phyloP scores from a whole-genome alignment of 257 asterid species.

The Leptodermis oblonga region DNA sequence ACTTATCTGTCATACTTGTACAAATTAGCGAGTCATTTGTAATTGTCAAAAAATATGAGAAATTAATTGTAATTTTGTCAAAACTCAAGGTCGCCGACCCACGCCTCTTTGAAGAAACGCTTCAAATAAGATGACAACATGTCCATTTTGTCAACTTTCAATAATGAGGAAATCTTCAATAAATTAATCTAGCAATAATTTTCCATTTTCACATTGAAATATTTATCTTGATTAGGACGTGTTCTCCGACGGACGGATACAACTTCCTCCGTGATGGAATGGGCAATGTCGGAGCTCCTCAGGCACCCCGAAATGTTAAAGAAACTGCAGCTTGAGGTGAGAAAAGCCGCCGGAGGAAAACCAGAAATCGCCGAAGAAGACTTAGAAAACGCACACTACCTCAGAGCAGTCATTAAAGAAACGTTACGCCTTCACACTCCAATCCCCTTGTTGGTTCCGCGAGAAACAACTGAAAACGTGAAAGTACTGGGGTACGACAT shows the following conservation, averaged over 20 bases:
- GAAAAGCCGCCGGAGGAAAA: slow-evolving; percentile 20
- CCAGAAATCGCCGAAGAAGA: slow-evolving; percentile 32
- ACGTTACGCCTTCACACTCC: slow-evolving; percentile 41
- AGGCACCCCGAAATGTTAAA: slow-evolving; percentile 31
- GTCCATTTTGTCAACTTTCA: too few species aligned
- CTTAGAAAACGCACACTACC: slow-evolving; percentile 36
- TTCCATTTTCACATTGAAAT: too few species aligned
- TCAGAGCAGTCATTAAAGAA: slow-evolving; percentile 44
- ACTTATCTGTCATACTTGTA: too few species aligned
- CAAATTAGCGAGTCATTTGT: too few species aligned
- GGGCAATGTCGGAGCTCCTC: slow-evolving; percentile 50
- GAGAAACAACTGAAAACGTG: slow-evolving; percentile 27
- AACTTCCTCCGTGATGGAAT: slow-evolving; percentile 28
- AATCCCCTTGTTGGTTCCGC: slow-evolving; percentile 25
- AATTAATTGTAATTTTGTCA: too few species aligned
- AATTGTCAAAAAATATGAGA: too few species aligned
- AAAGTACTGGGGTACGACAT: slow-evolving; percentile 37
- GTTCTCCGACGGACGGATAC: slow-evolving; percentile 46
- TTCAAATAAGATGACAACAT: too few species aligned
- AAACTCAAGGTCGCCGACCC: too few species aligned
- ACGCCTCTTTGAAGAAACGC: too few species aligned
- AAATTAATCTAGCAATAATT: too few species aligned
- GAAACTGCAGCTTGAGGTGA: slow-evolving; percentile 32
- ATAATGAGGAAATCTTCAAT: too few species aligned
- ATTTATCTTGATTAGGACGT: slow-evolving; percentile 27